These are phyloP conservation scores for Scenedesmus sp. DNA, from an alignment of 163 green algal genomes.

Conservation along the genomic window DNA sequence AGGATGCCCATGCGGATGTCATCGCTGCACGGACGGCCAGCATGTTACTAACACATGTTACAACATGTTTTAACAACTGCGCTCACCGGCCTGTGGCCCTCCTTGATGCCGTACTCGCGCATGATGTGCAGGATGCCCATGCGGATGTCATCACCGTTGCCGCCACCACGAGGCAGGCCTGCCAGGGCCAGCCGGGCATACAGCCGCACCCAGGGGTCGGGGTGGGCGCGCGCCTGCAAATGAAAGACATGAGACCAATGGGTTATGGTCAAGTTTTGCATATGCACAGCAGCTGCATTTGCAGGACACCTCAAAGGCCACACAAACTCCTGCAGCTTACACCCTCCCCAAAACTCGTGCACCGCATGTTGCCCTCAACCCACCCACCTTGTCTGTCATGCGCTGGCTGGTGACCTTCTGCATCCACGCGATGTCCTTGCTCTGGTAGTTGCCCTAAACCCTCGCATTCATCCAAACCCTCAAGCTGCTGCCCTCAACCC, in stretches of 20 bases:
- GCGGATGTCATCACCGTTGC: conserved; percentile 91
- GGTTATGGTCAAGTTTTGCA: no score
- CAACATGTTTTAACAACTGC: neutral
- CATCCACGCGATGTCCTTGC: conserved; percentile 84
- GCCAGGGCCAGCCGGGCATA: conserved; percentile 80
- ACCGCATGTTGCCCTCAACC: no score
- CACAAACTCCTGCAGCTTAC: no score
- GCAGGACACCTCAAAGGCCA: no score
- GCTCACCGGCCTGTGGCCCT: conserved; percentile 76
- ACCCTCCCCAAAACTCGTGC: no score
- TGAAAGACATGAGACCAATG: neutral
- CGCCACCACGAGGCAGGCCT: conserved; percentile 87
- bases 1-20: conserved; percentile 71
- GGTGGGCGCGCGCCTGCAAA: neutral
- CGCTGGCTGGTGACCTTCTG: conserved; percentile 82
- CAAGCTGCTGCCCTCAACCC: neutral
- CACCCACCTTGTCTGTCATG: conserved; percentile 65
- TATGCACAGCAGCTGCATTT: no score
- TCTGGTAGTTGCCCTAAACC: no score
- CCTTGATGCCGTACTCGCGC: conserved; percentile 89
- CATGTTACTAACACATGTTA: neutral
- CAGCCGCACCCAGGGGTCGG: conserved; percentile 52
- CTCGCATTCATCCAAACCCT: neutral
- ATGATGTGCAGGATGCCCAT: conserved; percentile 95
- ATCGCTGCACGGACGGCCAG: neutral